Evolutionary conservation across 768 basidiomycete species (phyloP).

Genomic region (Mycena sanguinolenta): DNA sequence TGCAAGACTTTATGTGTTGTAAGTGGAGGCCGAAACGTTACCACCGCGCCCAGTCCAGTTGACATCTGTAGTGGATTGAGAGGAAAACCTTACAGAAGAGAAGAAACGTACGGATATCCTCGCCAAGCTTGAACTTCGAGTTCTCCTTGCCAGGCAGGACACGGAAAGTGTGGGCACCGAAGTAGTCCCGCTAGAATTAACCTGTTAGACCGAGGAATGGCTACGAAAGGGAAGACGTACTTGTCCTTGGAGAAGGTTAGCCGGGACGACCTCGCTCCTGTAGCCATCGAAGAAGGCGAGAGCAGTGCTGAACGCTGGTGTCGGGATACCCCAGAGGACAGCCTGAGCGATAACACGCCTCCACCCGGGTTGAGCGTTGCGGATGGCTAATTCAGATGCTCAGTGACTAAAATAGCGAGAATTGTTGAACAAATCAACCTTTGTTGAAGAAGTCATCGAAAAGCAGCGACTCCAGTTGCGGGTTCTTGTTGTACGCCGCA

Average conservation of each 20-base stretch:
- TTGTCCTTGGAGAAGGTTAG: conserved; percentile 95
- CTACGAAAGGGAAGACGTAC: conserved; percentile 49
- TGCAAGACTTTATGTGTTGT: conserved; percentile 62
- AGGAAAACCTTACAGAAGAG: conserved; percentile 11
- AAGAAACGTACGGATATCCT: conserved; percentile 86
- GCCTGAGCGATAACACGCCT: conserved; percentile 96
- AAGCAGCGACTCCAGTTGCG: conserved; percentile 89
- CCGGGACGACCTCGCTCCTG: conserved; percentile 93
- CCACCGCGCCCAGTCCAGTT: conserved; percentile 99
- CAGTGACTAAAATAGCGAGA: conserved; percentile 5
- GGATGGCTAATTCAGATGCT: conserved; percentile 69
- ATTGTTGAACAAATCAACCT: conserved; percentile 54
- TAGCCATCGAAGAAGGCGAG: conserved; percentile 99
- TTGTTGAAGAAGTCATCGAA: conserved; percentile 99
- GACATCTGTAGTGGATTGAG: conserved; percentile 69
- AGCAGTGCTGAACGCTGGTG: conserved; percentile 97
- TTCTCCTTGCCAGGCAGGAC: conserved; percentile 95
- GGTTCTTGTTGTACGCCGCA: conserved; percentile 88
- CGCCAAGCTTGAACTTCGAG: conserved; percentile 78
- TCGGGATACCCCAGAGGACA: conserved; percentile 97
- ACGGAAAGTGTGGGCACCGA: conserved; percentile 98
- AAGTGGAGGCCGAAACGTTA: conserved; percentile 90
- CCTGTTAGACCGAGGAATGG: conserved; percentile 1
- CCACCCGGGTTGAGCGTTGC: conserved; percentile 98
- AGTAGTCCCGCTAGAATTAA: conserved; percentile 90